Evolutionary conservation across 306 rosid species (phyloP).

Genomic region (Prunus campanulata): DNA sequence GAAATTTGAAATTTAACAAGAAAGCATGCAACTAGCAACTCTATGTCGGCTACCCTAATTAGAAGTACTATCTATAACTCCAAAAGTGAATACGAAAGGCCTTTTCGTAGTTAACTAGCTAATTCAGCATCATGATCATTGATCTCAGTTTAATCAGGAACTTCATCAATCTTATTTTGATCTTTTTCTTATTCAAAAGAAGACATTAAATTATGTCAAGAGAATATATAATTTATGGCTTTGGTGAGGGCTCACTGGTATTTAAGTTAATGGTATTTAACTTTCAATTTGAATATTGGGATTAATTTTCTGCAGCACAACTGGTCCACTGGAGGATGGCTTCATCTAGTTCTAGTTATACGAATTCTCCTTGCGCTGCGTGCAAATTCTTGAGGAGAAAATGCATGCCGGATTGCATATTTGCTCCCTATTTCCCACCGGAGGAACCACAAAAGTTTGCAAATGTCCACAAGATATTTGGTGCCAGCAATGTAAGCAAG

Average conservation of each 20-base stretch:
- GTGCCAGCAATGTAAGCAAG: slow-evolving; percentile 90
- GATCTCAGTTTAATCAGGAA: background rate
- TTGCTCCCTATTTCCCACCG: slow-evolving; percentile 84
- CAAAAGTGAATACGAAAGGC: background rate
- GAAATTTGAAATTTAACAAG: slow-evolving; percentile 22
- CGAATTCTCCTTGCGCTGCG: slow-evolving; percentile 87
- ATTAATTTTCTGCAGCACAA: too few species aligned
- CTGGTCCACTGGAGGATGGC: slow-evolving; percentile 16
- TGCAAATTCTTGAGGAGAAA: slow-evolving; percentile 85
- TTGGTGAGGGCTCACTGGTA: too few species aligned
- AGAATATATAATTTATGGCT: too few species aligned
- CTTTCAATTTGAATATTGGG: background rate
- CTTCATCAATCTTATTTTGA: background rate
- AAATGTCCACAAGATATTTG: slow-evolving; percentile 87
- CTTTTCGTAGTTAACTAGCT: background rate
- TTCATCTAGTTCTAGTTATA: slow-evolving; percentile 56
- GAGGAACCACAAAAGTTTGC: slow-evolving; percentile 87
- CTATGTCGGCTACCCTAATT: background rate
- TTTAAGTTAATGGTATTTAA: background rate
- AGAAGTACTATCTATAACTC: background rate
- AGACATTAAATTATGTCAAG: background rate
- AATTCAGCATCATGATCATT: background rate
- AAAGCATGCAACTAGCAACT: background rate
- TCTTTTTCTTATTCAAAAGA: background rate
- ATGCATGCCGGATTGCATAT: slow-evolving; percentile 76